Percentiles rank a stretch among this genome's conserved stretches.
Evolutionary conservation across 1,139 yeast species (phyloP).

Genomic region (Hanseniaspora gamundiae): DNA sequence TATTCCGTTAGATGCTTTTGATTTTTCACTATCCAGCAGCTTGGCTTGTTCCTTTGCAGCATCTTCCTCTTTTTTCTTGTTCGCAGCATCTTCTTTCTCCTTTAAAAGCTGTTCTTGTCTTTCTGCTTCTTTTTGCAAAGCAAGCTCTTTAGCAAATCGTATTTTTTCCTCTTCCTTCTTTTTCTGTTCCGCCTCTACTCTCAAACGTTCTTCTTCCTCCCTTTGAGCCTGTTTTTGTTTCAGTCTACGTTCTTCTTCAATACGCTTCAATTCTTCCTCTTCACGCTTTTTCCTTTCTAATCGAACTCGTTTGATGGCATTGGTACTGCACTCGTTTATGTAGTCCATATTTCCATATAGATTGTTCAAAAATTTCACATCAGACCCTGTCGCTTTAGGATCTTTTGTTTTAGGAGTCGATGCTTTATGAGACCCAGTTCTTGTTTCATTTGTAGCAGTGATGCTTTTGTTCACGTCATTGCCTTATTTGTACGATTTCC

Average conservation of each 20-base stretch:
- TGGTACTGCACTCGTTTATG: neutral
- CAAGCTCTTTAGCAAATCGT: constrained; percentile 6
- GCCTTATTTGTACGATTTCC: too few species aligned
- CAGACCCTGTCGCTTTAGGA: too few species aligned
- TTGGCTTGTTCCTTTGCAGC: constrained; percentile 8
- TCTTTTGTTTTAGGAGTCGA: too few species aligned
- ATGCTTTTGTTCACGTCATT: too few species aligned
- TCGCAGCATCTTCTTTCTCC: constrained; percentile 11
- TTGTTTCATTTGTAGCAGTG: too few species aligned
- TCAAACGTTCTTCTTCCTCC: neutral
- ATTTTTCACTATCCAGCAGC: constrained; percentile 6
- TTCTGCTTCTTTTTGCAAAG: constrained; percentile 9
- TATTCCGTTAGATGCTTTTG: constrained; percentile 10
- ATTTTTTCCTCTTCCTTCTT: constrained; percentile 10
- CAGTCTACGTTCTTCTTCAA: constrained; percentile 4
- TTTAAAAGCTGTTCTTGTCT: constrained; percentile 5
- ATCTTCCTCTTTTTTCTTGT: constrained; percentile 10
- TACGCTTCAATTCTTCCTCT: constrained; percentile 3
- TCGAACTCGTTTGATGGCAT: neutral
- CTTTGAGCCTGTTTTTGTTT: constrained; percentile 2
- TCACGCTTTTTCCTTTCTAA: neutral
- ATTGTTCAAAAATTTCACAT: too few species aligned
- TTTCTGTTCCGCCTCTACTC: constrained; percentile 4
- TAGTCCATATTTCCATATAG: too few species aligned
- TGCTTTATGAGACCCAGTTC: too few species aligned